Base-by-base conservation (phyloP, 2,329 filamentous ascomycete species). In the Sarocladium oryzae region DNA sequence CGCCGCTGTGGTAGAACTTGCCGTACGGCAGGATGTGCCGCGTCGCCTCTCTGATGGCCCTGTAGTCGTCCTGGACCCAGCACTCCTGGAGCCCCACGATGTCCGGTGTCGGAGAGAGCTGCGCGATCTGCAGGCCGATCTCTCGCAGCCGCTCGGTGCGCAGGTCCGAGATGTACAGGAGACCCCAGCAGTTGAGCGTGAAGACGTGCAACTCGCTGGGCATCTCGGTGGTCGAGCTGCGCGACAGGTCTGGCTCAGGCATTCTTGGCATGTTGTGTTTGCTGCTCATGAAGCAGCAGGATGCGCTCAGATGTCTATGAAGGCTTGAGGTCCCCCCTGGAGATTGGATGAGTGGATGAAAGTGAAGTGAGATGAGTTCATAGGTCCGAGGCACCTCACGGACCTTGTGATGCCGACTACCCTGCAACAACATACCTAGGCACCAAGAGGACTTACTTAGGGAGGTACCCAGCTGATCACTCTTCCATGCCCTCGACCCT, bases 71-170 rank as follows among this genome's bases (percentile, higher is more conserved):
- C 61, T 90, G 85, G 2, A 88, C 90, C 85, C 89, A 99, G 73
- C 89, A 95, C 75, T 97, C 92, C 69, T 97, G 92, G 15, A 97
- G 75, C n/a, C 86, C 89, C 55, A 96, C 89, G 61, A 96, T 91
- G 55, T 95, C 79, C 24, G 91, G 89, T 9, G 78, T 66, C 1
- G 88, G 88, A 16, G 77, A 70, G 52, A 82, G 76, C 52, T 81
- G 76, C 37, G 75, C 68, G 56, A 89, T 86, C 56, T 97, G 79
- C 56, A 87, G 86, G 51, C 89, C 92, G 62, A 97, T 96, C 66
- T 95, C 88, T 26, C 77, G 69, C 49, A 97, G 79, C 38, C 93
- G 88, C 60, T 87, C 85, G 57, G 79, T 74, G 58, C 91, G 88
- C 58, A 88, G 80, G 57, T 85, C 84, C 49, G 91, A 85, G 62